A percentile compares a stretch with the other conserved stretches of the same genome.
These are phyloP conservation scores for Aspergillus ochraceus DNA, from an alignment of 2,329 filamentous ascomycete genomes.

Conservation along the genomic window DNA sequence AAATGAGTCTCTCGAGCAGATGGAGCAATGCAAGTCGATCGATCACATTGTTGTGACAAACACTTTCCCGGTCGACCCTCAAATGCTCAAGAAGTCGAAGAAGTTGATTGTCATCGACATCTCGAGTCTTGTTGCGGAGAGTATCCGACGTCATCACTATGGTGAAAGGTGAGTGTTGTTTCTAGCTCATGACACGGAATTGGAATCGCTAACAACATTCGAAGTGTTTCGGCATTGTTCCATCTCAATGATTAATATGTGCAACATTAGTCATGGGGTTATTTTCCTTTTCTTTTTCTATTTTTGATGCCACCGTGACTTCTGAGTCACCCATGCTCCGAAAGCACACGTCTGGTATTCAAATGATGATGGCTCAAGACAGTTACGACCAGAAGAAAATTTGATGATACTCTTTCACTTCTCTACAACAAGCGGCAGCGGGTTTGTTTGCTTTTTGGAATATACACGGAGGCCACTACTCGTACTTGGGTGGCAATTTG, in stretches of 20 bases:
- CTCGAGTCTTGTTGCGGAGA: slow-evolving; percentile 83
- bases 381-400: slow-evolving; percentile 21
- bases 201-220: slow-evolving; percentile 21
- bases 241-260: slow-evolving; percentile 55
- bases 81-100: slow-evolving; percentile 67
- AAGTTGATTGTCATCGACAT: slow-evolving; percentile 91
- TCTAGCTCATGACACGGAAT: slow-evolving; percentile 29
- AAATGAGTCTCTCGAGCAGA: slow-evolving; percentile 81
- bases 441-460: neutral
- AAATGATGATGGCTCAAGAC: slow-evolving; percentile 24
- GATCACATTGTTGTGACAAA: slow-evolving; percentile 94
- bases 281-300: slow-evolving; percentile 4
- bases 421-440: slow-evolving; percentile 2
- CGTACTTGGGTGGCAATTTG: neutral
- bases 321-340: slow-evolving; percentile 6
- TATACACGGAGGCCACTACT: neutral
- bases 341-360: slow-evolving; percentile 8
- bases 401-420: slow-evolving; percentile 17
- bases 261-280: neutral
- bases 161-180: slow-evolving; percentile 73
- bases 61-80: slow-evolving; percentile 85
- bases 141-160: slow-evolving; percentile 93
- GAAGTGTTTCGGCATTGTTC: slow-evolving; percentile 59
- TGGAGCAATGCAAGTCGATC: slow-evolving; percentile 91
- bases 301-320: neutral